Evolutionary conservation across 805 yeast species (phyloP).

Genomic region (Schizosaccharomyces lindneri): DNA sequence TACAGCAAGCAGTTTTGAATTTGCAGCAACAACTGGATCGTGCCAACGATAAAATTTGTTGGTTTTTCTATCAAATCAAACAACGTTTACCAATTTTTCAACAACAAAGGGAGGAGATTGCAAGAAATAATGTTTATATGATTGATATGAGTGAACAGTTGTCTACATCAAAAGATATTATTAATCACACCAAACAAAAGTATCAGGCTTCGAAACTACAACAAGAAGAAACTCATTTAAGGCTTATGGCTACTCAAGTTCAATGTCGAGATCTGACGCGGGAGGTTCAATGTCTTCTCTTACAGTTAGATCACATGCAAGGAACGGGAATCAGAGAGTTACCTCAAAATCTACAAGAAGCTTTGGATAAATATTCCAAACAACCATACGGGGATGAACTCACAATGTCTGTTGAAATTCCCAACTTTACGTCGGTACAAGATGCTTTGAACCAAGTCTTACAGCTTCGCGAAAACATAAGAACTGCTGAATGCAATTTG

Average conservation of each 20-base stretch:
- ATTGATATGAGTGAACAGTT: not conserved
- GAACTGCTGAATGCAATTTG: not conserved
- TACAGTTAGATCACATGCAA: no score
- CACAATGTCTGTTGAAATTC: not conserved
- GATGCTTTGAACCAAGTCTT: not conserved
- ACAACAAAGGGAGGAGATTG: not conserved
- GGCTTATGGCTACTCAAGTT: no score
- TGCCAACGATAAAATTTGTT: not conserved
- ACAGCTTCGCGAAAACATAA: not conserved
- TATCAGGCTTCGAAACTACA: not conserved
- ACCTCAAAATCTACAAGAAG: not conserved
- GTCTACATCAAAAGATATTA: not conserved
- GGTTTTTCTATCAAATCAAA: not conserved
- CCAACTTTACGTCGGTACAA: not conserved
- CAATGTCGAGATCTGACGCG: no score
- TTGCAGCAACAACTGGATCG: not conserved
- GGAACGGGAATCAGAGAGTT: no score
- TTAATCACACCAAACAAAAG: not conserved
- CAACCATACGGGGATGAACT: not conserved
- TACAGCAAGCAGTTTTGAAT: not conserved
- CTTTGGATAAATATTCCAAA: not conserved
- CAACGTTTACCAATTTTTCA: not conserved
- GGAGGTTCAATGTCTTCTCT: no score
- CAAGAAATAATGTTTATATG: not conserved
- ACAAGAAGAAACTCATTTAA: not conserved